Percentiles rank a stretch among this genome's conserved stretches.
Conservation (phyloP, 2,329 filamentous ascomycete genomes). For the Penicillium sp. region DNA sequence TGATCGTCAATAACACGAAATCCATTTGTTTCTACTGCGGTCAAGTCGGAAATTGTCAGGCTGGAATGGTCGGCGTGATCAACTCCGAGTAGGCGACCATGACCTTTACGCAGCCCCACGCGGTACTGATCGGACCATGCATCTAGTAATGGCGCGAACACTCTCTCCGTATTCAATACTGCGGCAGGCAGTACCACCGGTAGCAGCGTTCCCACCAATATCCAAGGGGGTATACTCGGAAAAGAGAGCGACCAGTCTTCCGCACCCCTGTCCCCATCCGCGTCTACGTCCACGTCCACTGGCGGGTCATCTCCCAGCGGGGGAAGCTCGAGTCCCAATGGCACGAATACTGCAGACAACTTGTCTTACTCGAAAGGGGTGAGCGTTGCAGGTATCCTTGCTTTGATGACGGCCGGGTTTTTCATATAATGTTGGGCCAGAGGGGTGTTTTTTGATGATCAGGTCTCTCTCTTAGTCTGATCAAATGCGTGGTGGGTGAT, state of each 20-base stretch:
- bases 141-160: conserved; percentile 5
- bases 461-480: neutral
- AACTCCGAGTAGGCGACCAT: conserved; percentile 52
- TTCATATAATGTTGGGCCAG: neutral
- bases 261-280: too few species aligned
- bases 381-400: neutral
- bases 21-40: conserved; percentile 80
- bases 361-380: neutral
- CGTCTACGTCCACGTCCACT: neutral
- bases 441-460: neutral
- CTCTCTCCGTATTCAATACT: conserved; percentile 9
- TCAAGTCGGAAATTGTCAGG: conserved; percentile 70
- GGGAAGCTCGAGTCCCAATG: neutral
- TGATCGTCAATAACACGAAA: conserved; percentile 65
- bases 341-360: neutral
- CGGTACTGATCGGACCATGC: neutral
- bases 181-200: conserved; percentile 2
- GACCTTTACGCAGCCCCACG: neutral
- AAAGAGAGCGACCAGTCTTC: neutral
- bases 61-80: conserved; percentile 73
- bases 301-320: neutral
- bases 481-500: neutral
- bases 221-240: conserved; percentile 7
- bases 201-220: conserved; percentile 3
- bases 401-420: neutral